Evolutionary conservation across 345 rosid genomes (phyloP).

Genomic region (Citrus inodora): DNA sequence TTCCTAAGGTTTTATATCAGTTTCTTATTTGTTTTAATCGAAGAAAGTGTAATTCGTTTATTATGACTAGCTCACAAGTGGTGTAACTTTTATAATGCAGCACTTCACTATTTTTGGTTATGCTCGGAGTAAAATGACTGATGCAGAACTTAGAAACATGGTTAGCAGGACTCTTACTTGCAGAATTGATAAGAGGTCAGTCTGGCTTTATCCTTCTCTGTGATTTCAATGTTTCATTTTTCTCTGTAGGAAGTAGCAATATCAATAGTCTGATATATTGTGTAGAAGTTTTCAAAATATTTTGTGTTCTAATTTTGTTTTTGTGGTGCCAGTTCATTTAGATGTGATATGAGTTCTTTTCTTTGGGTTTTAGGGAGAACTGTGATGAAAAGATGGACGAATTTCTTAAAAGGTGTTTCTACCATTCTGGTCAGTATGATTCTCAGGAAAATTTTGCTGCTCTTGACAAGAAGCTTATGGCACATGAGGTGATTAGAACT

Average conservation of each 20-base stretch:
- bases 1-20: constrained; percentile 67
- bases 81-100: constrained; percentile 38
- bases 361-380: constrained; percentile 63
- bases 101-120: constrained; percentile 90
- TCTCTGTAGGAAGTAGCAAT: neutral
- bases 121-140: constrained; percentile 97
- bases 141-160: constrained; percentile 86
- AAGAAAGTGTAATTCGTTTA: neutral
- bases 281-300: neutral
- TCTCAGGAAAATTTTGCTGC: constrained; percentile 71
- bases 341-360: constrained; percentile 13
- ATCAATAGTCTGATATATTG: neutral
- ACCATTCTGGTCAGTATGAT: constrained; percentile 96
- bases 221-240: neutral
- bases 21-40: constrained; percentile 10
- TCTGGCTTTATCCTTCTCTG: neutral
- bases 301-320: neutral
- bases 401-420: constrained; percentile 93
- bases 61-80: neutral
- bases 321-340: neutral
- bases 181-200: constrained; percentile 92
- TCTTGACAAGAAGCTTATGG: constrained; percentile 74
- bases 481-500: constrained; percentile 67
- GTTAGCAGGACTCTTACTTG: constrained; percentile 96
- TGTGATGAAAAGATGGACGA: constrained; percentile 93